Conservation (phyloP, 768 basidiomycete species). For the Auricularia heimuer region DNA sequence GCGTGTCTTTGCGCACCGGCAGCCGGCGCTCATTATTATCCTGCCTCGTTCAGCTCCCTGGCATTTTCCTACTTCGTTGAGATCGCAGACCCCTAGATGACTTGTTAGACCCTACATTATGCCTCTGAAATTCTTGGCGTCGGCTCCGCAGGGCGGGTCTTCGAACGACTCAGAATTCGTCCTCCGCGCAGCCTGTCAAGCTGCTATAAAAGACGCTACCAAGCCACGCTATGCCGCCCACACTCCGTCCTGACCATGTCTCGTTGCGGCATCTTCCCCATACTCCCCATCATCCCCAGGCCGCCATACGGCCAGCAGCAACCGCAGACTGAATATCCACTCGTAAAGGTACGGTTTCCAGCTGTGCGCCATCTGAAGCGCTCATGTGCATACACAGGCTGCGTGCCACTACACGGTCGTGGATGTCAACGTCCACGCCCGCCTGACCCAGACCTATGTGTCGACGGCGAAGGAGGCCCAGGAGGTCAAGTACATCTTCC, state of each 20-base stretch:
- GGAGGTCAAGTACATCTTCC: conserved; percentile 41
- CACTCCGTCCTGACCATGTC: no score
- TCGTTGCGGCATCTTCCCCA: conserved; percentile 1
- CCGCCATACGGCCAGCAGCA: neutral
- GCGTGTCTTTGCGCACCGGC: no score
- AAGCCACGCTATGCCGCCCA: no score
- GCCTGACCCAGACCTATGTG: conserved; percentile 8
- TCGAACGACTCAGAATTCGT: no score
- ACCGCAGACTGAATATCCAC: neutral
- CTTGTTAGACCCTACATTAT: no score
- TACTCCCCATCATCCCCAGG: neutral
- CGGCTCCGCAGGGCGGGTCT: no score
- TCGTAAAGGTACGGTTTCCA: neutral
- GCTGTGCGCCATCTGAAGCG: neutral
- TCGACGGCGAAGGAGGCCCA: conserved; percentile 4
- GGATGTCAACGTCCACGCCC: neutral
- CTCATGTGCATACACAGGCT: neutral
- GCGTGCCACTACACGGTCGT: neutral
- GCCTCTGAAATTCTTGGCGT: neutral
- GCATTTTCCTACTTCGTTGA: no score
- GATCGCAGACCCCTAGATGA: no score
- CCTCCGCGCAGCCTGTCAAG: no score
- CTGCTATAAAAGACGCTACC: no score
- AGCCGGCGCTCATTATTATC: no score
- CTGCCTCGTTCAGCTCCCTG: no score